Base-by-base conservation (phyloP, 1,139 yeast species). In the Suhomyces yuchorum region DNA sequence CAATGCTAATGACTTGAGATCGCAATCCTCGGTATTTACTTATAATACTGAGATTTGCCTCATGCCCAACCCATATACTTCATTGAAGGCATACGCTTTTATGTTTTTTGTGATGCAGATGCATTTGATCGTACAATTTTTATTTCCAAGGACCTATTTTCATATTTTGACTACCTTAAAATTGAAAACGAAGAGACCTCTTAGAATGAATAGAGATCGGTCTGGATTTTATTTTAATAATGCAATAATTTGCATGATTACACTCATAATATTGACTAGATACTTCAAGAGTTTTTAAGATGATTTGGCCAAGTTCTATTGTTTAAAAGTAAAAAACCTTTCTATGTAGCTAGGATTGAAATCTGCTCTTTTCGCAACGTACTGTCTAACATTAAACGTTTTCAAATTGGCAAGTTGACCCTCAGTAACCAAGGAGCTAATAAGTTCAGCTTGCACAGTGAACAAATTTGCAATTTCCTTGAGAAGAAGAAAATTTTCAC, bases 381-480 rank as follows among this genome's bases (percentile, higher is more conserved):
- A 88, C 54, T 82, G 88, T 48, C 87, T 77, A 24, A 91, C 72
- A 12, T 85, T 73, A 48, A 76, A 78, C 4, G 87, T 85, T 61
- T 85, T 86, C 62, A 92, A 75, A 48, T 75, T 78, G 1, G 85
- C 84, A 54, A 92, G 72, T 58, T 84, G 88, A 2, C 96, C 96
- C 57, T 91, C 97, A 39, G 87, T 82, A 2, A 92, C 82, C 60
- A 92, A 77, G 1, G 96, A 87, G 54, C 84, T 84, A 51, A 92
- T 73, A 57, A 89, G 80, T 46, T 71, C 71, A 8, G 77, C 71
- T 61, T 85, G 91, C 12, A 89, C 96, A 0, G 96, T 87, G 63
- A 85, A 92, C 54, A 92, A 71, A 59, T 89, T 90, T 34, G 95
- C 92, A 51, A 92, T 81, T 56, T 91, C 96, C 60, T 90, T 84